Evolutionary conservation across 192 early-diverging fungal genomes (phyloP).

Genomic region (Mortierella antarctica): DNA sequence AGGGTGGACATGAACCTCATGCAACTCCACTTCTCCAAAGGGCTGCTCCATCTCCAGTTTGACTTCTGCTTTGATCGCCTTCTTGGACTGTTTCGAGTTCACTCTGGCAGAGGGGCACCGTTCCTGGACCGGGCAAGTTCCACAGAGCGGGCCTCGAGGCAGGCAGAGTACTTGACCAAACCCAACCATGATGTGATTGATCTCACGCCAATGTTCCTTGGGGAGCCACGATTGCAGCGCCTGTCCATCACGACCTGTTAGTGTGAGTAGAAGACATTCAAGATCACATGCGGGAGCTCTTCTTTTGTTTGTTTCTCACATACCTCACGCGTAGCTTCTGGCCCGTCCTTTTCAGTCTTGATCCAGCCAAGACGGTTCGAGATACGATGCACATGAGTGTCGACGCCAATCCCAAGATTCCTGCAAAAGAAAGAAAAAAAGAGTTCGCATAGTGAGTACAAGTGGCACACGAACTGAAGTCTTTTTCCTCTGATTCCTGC

Average conservation of each 20-base stretch:
- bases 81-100: background rate
- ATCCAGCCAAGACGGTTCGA: constrained; percentile 91
- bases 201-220: constrained; percentile 82
- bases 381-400: constrained; percentile 95
- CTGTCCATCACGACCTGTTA: constrained; percentile 14
- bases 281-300: background rate
- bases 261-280: background rate
- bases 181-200: constrained; percentile 92
- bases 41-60: constrained; percentile 11
- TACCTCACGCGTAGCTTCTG: constrained; percentile 83
- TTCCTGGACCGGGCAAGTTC: constrained; percentile 80
- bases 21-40: constrained; percentile 34
- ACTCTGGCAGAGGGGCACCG: constrained; percentile 64
- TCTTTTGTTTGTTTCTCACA: background rate
- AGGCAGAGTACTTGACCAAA: constrained; percentile 89
- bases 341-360: constrained; percentile 73
- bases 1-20: constrained; percentile 10
- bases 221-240: constrained; percentile 86
- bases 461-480: background rate
- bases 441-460: background rate
- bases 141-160: constrained; percentile 80
- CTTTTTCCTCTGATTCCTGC: background rate
- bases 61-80: constrained; percentile 1
- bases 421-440: constrained; percentile 26
- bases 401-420: constrained; percentile 92